These are phyloP conservation scores for Candida maesae DNA, from an alignment of 805 yeast genomes.

Conservation along the genomic window DNA sequence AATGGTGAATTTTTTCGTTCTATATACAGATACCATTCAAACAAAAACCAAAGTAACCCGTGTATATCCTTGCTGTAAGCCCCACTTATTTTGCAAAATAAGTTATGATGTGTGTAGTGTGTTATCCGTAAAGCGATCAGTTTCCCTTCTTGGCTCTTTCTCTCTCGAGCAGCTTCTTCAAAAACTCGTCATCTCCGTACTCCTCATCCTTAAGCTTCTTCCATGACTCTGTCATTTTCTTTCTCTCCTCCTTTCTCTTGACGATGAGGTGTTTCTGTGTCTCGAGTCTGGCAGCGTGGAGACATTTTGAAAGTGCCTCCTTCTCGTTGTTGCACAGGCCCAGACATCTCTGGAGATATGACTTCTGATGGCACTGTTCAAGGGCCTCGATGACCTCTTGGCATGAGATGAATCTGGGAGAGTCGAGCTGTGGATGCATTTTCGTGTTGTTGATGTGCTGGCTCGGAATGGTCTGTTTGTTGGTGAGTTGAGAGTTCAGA, in stretches of 20 bases:
- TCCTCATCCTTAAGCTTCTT: constrained; percentile 68
- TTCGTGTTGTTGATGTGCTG: background rate
- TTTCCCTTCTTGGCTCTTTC: constrained; percentile 38
- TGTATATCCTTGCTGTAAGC: background rate
- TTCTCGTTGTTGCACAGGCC: constrained; percentile 86
- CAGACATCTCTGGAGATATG: constrained; percentile 62
- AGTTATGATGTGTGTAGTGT: no score
- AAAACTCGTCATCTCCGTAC: constrained; percentile 70
- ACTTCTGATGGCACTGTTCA: constrained; percentile 80
- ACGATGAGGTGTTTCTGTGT: constrained; percentile 51
- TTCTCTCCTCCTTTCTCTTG: constrained; percentile 54
- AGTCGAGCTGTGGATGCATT: constrained; percentile 55
- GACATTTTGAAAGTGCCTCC: constrained; percentile 72
- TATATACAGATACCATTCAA: background rate
- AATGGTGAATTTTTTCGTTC: background rate
- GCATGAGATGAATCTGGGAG: constrained; percentile 55
- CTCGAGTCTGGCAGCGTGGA: constrained; percentile 69
- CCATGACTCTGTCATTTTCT: constrained; percentile 52
- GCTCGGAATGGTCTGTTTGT: background rate
- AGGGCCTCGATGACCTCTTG: constrained; percentile 79
- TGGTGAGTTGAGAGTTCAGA: no score
- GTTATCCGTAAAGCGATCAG: background rate
- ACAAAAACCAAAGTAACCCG: background rate
- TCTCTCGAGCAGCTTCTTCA: constrained; percentile 60
- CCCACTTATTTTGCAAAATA: background rate